Conservation (phyloP, 1,284 basidiomycete species). For the Fistulina hepatica region DNA sequence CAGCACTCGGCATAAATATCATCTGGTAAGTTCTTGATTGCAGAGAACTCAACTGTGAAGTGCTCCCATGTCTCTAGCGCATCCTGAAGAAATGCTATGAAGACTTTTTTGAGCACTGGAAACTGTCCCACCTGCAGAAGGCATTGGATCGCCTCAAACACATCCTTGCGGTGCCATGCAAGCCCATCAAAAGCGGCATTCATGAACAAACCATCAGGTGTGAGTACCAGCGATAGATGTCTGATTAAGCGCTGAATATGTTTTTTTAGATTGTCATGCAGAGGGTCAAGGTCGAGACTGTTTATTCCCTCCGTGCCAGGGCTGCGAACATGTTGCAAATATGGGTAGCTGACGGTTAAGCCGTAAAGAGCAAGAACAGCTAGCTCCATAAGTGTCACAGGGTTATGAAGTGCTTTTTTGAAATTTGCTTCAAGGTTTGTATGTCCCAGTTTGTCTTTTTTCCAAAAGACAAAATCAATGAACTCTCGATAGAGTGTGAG, state of each 20-base stretch:
- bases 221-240: conserved; percentile 20
- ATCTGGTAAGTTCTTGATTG: conserved; percentile 14
- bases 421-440: conserved; percentile 9
- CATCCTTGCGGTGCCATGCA: not conserved
- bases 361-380: conserved; percentile 6
- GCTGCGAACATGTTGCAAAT: conserved; percentile 18
- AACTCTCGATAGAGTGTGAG: conserved; percentile 2
- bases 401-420: conserved; percentile 4
- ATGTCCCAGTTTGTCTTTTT: conserved; percentile 2
- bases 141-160: not conserved
- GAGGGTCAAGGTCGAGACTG: conserved; percentile 21
- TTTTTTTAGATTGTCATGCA: conserved; percentile 15
- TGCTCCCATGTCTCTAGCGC: conserved; percentile 18
- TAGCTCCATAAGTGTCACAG: conserved; percentile 2
- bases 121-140: not conserved
- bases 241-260: conserved; percentile 19
- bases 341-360: conserved; percentile 20
- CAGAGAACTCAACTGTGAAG: conserved; percentile 21
- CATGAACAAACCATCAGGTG: not conserved
- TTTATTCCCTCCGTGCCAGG: conserved; percentile 15
- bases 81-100: conserved; percentile 18
- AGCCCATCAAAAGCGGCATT: not conserved
- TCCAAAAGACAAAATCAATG: conserved; percentile 4
- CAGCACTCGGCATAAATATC: conserved; percentile 14
- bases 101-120: too few relatives aligned